These are phyloP conservation scores for Platismatia glauca DNA, from an alignment of 495 filamentous ascomycete species.

Conservation along the genomic window DNA sequence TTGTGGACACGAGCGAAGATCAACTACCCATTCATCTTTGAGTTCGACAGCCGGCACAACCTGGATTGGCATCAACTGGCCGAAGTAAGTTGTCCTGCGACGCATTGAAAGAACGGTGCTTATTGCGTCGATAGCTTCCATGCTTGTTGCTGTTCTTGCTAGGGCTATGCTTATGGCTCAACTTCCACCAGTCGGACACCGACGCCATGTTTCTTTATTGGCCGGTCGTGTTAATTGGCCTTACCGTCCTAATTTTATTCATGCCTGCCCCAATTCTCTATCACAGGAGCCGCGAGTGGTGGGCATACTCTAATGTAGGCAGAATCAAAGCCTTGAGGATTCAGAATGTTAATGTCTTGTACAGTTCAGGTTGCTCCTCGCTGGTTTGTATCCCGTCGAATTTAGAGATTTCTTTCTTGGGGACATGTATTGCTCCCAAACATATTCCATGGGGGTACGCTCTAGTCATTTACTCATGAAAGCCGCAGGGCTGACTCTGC, in stretches of 20 bases:
- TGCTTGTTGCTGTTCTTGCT: constrained; percentile 68
- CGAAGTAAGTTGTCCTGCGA: constrained; percentile 41
- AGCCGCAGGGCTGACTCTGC: constrained; percentile 23
- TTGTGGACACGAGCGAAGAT: constrained; percentile 77
- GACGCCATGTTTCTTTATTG: constrained; percentile 74
- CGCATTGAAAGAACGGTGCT: constrained; percentile 6
- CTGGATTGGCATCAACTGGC: constrained; percentile 83
- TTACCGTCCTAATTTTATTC: constrained; percentile 60
- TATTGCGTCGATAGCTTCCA: constrained; percentile 46
- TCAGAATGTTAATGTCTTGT: constrained; percentile 21
- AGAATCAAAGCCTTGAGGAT: background rate
- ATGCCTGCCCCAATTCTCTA: constrained; percentile 67
- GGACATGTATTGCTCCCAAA: constrained; percentile 93
- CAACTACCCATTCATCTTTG: constrained; percentile 94
- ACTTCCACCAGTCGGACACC: constrained; percentile 59
- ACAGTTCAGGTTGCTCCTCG: constrained; percentile 74
- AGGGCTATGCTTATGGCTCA: constrained; percentile 76
- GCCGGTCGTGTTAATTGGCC: constrained; percentile 68
- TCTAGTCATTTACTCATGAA: background rate
- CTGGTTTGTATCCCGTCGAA: constrained; percentile 86
- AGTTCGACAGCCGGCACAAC: constrained; percentile 77
- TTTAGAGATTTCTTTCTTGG: constrained; percentile 97
- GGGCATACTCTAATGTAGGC: constrained; percentile 73
- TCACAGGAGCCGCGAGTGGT: constrained; percentile 70
- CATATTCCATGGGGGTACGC: constrained; percentile 78